Percentiles rank a stretch among this genome's conserved stretches.
These are phyloP conservation scores for Ilyonectria mors-panacis DNA, from an alignment of 2,329 filamentous ascomycete genomes.

Conservation along the genomic window DNA sequence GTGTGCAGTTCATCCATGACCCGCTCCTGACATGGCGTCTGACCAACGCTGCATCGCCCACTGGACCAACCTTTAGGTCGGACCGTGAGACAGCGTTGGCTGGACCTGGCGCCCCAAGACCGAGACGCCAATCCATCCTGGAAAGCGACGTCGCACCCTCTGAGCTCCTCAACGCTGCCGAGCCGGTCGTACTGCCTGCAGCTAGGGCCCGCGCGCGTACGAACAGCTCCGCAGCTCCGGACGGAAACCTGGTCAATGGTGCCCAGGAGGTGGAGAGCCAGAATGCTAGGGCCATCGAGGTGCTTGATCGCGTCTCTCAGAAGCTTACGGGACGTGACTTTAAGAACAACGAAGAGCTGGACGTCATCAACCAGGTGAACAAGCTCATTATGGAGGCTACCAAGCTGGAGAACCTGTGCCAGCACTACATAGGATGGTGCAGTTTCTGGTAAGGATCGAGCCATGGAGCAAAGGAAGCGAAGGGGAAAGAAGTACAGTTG, in stretches of 20 bases:
- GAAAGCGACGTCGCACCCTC: slow-evolving; percentile 74
- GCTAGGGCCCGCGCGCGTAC: slow-evolving; percentile 70
- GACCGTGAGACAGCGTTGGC: slow-evolving; percentile 70
- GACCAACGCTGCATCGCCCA: slow-evolving; percentile 73
- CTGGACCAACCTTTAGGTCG: slow-evolving; percentile 77
- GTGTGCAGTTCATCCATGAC: slow-evolving; percentile 91
- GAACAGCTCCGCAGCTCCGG: slow-evolving; percentile 67
- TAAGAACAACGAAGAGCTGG: slow-evolving; percentile 86
- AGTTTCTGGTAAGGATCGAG: slow-evolving; percentile 83
- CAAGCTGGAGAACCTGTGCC: slow-evolving; percentile 96
- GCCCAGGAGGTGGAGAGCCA: slow-evolving; percentile 80
- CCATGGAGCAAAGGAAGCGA: background rate
- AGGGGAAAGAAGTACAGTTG: background rate
- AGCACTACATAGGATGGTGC: slow-evolving; percentile 99
- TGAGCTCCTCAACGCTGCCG: slow-evolving; percentile 67
- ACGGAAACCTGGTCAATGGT: slow-evolving; percentile 56
- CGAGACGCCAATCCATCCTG: slow-evolving; percentile 78
- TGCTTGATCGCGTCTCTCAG: slow-evolving; percentile 91
- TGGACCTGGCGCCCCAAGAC: slow-evolving; percentile 64
- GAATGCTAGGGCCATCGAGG: slow-evolving; percentile 93
- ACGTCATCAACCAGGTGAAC: slow-evolving; percentile 90
- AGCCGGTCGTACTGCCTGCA: slow-evolving; percentile 61
- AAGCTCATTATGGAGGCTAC: slow-evolving; percentile 96
- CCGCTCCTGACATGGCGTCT: slow-evolving; percentile 98
- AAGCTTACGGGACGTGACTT: slow-evolving; percentile 97